Conservation (phyloP, 495 filamentous ascomycete species). For the Daldinia bambusicola region DNA sequence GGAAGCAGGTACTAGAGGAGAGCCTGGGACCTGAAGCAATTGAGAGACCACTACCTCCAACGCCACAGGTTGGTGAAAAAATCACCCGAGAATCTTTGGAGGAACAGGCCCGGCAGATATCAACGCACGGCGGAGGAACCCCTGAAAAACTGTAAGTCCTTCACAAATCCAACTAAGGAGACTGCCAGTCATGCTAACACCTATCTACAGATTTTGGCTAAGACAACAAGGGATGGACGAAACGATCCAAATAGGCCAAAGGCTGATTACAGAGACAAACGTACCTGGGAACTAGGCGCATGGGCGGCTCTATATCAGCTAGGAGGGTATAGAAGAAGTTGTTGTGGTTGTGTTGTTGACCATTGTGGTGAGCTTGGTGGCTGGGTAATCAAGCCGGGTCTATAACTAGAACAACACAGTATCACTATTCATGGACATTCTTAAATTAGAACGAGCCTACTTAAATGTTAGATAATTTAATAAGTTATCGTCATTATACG, state of each 20-base stretch:
- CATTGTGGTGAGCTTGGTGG: slow-evolving; percentile 23
- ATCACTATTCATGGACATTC: background rate
- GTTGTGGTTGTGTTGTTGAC: slow-evolving; percentile 17
- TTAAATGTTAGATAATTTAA: background rate
- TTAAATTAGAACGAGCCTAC: background rate
- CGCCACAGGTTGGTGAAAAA: slow-evolving; percentile 56
- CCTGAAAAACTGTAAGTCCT: slow-evolving; percentile 63
- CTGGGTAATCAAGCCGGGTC: slow-evolving; percentile 20
- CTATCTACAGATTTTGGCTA: slow-evolving; percentile 50
- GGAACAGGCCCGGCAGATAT: slow-evolving; percentile 73
- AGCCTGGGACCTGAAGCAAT: slow-evolving; percentile 59
- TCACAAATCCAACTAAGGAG: background rate
- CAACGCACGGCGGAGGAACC: slow-evolving; percentile 59
- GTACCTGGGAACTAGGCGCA: slow-evolving; percentile 25
- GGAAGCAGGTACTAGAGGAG: slow-evolving; percentile 77
- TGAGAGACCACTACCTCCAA: slow-evolving; percentile 49
- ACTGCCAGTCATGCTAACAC: slow-evolving; percentile 15
- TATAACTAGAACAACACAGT: background rate
- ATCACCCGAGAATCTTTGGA: slow-evolving; percentile 61
- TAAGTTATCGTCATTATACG: background rate
- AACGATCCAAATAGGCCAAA: slow-evolving; percentile 53
- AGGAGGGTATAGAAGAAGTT: slow-evolving; percentile 15
- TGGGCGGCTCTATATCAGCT: slow-evolving; percentile 7
- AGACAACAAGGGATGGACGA: slow-evolving; percentile 53
- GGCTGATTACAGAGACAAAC: slow-evolving; percentile 41